phyloP scores from a whole-genome alignment of 208 protist species.

The Trypanosoma theileri region DNA sequence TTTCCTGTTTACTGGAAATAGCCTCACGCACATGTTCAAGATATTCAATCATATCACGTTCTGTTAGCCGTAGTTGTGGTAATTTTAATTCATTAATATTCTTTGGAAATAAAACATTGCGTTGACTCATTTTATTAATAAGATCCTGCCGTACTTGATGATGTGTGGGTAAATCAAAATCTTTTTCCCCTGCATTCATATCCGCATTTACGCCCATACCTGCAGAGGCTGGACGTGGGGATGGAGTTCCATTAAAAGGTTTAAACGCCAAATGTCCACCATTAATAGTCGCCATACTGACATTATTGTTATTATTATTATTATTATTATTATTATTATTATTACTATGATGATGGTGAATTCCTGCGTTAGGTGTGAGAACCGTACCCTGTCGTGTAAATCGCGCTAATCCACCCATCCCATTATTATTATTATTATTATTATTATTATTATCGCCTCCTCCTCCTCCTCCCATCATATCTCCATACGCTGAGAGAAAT shows the following conservation, averaged over 20 bases:
- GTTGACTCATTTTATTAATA: constrained; percentile 60
- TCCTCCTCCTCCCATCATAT: too few species aligned
- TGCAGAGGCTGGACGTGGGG: constrained; percentile 10
- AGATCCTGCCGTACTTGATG: constrained; percentile 65
- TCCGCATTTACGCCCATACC: background rate
- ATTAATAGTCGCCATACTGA: background rate
- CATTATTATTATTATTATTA: too few species aligned
- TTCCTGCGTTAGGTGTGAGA: background rate
- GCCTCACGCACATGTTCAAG: constrained; percentile 75
- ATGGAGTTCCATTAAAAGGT: background rate
- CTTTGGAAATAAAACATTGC: constrained; percentile 59
- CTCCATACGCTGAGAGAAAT: too few species aligned
- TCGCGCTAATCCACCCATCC: too few species aligned
- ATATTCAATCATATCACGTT: constrained; percentile 87
- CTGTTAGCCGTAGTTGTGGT: constrained; percentile 60
- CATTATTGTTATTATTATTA: background rate
- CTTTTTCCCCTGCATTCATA: constrained; percentile 16
- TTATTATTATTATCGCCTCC: too few species aligned
- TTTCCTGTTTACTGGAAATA: constrained; percentile 68
- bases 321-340: constrained; percentile 13
- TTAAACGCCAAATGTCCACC: background rate
- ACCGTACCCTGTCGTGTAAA: background rate
- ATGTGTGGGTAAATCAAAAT: constrained; percentile 51
- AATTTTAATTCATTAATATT: constrained; percentile 58
- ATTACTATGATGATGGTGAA: background rate